Conservation (phyloP, 2,329 filamentous ascomycete genomes). For the Claviceps fusiformis region DNA sequence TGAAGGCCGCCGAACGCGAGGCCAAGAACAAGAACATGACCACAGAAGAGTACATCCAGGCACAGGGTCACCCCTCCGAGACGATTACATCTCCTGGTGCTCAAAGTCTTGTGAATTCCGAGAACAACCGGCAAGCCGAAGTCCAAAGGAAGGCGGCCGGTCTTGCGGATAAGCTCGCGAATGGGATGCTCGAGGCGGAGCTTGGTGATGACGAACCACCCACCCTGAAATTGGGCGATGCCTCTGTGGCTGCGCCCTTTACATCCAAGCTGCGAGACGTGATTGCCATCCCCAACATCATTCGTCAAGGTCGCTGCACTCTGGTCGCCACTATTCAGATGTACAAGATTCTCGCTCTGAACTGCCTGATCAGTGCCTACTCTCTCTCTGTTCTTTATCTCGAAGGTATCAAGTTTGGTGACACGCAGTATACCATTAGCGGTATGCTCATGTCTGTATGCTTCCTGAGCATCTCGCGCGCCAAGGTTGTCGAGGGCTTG, state of each 20-base stretch:
- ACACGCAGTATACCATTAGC: constrained; percentile 95
- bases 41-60: constrained; percentile 40
- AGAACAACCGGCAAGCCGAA: constrained; percentile 36
- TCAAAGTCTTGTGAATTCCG: constrained; percentile 30
- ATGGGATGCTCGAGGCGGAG: constrained; percentile 80
- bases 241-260: constrained; percentile 92
- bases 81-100: constrained; percentile 56
- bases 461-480: constrained; percentile 96
- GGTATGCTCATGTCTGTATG: constrained; percentile 99
- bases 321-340: constrained; percentile 98
- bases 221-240: constrained; percentile 91
- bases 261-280: constrained; percentile 97
- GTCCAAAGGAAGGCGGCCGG: constrained; percentile 59
- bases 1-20: constrained; percentile 81
- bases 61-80: constrained; percentile 40
- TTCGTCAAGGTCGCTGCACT: constrained; percentile 92
- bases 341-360: constrained; percentile 98
- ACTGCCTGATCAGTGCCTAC: constrained; percentile 96
- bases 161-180: constrained; percentile 75
- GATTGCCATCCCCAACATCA: constrained; percentile 93
- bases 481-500: constrained; percentile 85
- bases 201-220: constrained; percentile 83
- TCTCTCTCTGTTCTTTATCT: constrained; percentile 91
- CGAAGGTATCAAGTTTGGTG: constrained; percentile 97
- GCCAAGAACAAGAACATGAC: constrained; percentile 63